Conservation (phyloP, 768 basidiomycete genomes). For the Cytidiella melzeri region DNA sequence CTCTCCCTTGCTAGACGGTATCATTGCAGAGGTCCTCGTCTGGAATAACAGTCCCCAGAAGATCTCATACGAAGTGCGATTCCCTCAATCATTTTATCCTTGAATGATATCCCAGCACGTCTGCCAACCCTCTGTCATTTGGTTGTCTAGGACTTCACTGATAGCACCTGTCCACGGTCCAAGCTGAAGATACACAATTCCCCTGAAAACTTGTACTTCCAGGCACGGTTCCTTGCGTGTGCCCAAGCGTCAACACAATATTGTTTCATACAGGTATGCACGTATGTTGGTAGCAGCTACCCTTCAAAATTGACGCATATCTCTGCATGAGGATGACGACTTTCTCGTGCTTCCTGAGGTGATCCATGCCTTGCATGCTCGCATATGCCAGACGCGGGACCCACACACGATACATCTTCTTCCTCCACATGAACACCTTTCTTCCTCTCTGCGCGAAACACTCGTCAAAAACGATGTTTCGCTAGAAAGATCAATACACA, state of each 20-base stretch:
- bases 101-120: not conserved
- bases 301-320: not conserved
- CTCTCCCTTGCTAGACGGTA: constrained; percentile 35
- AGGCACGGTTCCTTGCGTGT: constrained; percentile 57
- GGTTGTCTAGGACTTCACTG: constrained; percentile 32
- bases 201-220: constrained; percentile 50
- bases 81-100: not conserved
- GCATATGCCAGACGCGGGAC: constrained; percentile 25
- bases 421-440: constrained; percentile 56
- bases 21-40: constrained; percentile 43
- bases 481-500: constrained; percentile 33
- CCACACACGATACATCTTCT: constrained; percentile 42
- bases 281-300: not conserved
- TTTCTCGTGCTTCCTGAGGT: constrained; percentile 55
- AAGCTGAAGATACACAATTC: constrained; percentile 54
- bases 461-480: constrained; percentile 22
- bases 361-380: constrained; percentile 42
- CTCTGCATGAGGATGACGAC: constrained; percentile 55
- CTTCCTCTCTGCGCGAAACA: constrained; percentile 43
- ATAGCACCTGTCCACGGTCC: constrained; percentile 34
- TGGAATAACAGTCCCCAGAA: constrained; percentile 57
- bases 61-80: constrained; percentile 38
- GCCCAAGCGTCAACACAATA: constrained; percentile 41
- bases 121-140: not conserved
- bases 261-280: constrained; percentile 58